A percentile compares a stretch with the other conserved stretches of the same genome.
Conservation (phyloP, 129 eudicot species). For the Helichrysum umbraculigerum region DNA sequence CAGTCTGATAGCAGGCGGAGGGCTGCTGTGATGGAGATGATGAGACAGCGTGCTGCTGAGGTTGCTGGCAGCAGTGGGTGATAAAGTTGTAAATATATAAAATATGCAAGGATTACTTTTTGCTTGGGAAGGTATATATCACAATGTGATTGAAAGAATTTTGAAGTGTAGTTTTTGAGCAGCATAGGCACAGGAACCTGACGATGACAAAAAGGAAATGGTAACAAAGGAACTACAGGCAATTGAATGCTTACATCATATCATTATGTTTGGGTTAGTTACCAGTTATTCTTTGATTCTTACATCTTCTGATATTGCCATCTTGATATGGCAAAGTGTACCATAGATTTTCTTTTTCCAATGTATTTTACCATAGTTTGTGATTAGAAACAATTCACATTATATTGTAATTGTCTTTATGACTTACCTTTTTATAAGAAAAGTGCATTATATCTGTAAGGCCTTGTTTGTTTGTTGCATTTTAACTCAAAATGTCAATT, state of each 20-base stretch:
- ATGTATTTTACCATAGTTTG: background rate
- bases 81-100: conserved; percentile 38
- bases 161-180: conserved; percentile 11
- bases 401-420: background rate
- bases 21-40: conserved; percentile 96
- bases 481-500: background rate
- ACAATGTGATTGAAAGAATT: conserved; percentile 15
- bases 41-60: conserved; percentile 97
- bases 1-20: conserved; percentile 88
- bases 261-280: conserved; percentile 20
- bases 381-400: background rate
- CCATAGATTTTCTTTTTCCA: background rate
- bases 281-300: conserved; percentile 36
- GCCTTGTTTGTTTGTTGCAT: background rate
- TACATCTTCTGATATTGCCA: conserved; percentile 15
- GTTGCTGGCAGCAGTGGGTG: conserved; percentile 56
- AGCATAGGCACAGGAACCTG: conserved; percentile 28
- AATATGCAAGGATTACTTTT: background rate
- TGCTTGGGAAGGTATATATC: conserved; percentile 19
- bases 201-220: conserved; percentile 19
- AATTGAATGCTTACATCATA: background rate
- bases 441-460: background rate
- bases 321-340: conserved; percentile 24
- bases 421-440: background rate
- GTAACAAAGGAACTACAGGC: conserved; percentile 22